Evolutionary conservation across 345 rosid genomes (phyloP).

Genomic region (Sonneratia caseolaris): DNA sequence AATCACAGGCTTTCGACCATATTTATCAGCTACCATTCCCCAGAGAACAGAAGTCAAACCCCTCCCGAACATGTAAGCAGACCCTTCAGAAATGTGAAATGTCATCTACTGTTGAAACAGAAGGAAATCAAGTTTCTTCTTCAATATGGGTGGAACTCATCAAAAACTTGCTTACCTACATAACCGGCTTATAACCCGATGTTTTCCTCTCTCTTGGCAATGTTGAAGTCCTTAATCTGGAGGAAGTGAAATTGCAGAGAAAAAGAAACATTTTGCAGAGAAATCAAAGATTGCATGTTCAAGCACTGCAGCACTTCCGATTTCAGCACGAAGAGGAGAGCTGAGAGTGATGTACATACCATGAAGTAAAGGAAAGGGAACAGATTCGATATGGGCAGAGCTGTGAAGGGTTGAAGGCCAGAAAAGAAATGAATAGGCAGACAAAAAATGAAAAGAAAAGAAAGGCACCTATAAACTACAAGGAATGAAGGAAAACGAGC

Average conservation of each 20-base stretch:
- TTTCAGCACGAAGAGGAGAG: not conserved
- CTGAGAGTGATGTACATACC: constrained; percentile 22
- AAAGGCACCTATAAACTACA: too few relatives aligned
- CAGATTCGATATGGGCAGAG: constrained; percentile 62
- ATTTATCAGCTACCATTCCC: constrained; percentile 75
- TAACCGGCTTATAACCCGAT: constrained; percentile 71
- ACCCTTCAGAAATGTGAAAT: constrained; percentile 25
- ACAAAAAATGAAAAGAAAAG: not conserved
- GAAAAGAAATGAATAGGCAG: not conserved
- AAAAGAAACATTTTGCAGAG: too few relatives aligned
- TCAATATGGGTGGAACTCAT: not conserved
- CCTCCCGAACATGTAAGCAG: constrained; percentile 84
- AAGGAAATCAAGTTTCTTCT: not conserved
- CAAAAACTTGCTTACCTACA: constrained; percentile 31
- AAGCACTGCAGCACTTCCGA: not conserved
- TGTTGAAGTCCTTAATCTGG: constrained; percentile 53
- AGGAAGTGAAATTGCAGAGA: not conserved
- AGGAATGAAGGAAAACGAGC: too few relatives aligned
- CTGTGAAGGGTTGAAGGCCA: constrained; percentile 25
- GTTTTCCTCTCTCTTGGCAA: constrained; percentile 57
- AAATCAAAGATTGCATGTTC: not conserved
- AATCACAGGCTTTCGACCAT: constrained; percentile 70
- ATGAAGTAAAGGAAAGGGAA: constrained; percentile 79
- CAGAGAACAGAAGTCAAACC: constrained; percentile 61
- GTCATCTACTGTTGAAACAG: not conserved